These are phyloP conservation scores for Phycomyces nitens DNA, from an alignment of 192 early-diverging fungal species.

Conservation along the genomic window DNA sequence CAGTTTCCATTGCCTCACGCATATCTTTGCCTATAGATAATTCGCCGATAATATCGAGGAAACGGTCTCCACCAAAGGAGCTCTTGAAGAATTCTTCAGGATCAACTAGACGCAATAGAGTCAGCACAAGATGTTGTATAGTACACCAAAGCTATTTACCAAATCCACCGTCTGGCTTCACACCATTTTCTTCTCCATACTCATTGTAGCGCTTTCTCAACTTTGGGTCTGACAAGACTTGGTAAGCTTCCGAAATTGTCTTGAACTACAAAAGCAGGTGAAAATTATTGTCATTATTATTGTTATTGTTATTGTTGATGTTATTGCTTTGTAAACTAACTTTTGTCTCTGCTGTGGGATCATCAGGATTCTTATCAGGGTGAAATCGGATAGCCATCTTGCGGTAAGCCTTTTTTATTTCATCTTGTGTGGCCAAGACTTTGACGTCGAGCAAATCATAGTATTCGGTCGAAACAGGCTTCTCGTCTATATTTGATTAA, in stretches of 20 bases:
- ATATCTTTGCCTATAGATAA: constrained; percentile 95
- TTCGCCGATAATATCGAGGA: constrained; percentile 97
- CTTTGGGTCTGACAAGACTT: constrained; percentile 90
- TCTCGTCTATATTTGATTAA: constrained; percentile 51
- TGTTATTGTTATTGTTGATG: too few relatives aligned
- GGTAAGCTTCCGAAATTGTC: constrained; percentile 94
- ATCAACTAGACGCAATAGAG: constrained; percentile 58
- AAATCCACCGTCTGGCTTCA: constrained; percentile 60
- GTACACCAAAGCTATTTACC: constrained; percentile 33
- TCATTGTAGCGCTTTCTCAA: constrained; percentile 86
- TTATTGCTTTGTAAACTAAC: constrained; percentile 1
- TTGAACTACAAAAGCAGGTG: constrained; percentile 63
- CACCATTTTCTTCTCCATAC: constrained; percentile 65
- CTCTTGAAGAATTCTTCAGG: constrained; percentile 93
- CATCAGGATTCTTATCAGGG: constrained; percentile 75
- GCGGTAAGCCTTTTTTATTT: constrained; percentile 95
- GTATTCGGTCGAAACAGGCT: constrained; percentile 78
- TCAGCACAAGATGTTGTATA: not conserved
- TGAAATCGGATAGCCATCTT: constrained; percentile 80
- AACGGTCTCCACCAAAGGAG: constrained; percentile 96
- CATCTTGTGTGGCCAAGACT: constrained; percentile 67
- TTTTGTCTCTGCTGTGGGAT: constrained; percentile 28
- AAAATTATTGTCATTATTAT: too few relatives aligned
- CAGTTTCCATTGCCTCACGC: constrained; percentile 67
- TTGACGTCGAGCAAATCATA: constrained; percentile 86